phyloP scores from a whole-genome alignment of 352 stramenopile species.

The Globisporangium megalacanthum region DNA sequence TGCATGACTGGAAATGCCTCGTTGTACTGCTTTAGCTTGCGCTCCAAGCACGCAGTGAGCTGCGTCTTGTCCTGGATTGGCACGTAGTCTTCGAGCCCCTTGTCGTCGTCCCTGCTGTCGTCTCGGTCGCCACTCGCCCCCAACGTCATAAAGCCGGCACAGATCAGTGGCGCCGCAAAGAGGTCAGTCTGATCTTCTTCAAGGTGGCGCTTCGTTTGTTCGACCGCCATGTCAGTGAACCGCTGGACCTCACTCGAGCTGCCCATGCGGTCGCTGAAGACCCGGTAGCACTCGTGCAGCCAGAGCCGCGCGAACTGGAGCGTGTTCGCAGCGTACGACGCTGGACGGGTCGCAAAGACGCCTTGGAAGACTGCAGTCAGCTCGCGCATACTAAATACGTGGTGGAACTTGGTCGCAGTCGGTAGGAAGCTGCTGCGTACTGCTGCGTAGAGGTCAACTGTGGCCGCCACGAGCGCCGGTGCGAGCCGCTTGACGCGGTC shows the following conservation, averaged over 20 bases:
- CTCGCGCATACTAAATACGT: slow-evolving; percentile 91
- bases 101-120: slow-evolving; percentile 1
- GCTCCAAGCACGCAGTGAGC: slow-evolving; percentile 49
- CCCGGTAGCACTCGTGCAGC: slow-evolving; percentile 89
- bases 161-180: slow-evolving; percentile 67
- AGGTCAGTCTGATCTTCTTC: slow-evolving; percentile 74
- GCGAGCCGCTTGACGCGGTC: slow-evolving; percentile 76
- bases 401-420: slow-evolving; percentile 91
- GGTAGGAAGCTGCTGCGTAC: slow-evolving; percentile 79
- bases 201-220: slow-evolving; percentile 86
- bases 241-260: slow-evolving; percentile 61
- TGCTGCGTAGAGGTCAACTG: slow-evolving; percentile 77
- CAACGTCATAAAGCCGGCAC: slow-evolving; percentile 49
- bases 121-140: slow-evolving; percentile 6
- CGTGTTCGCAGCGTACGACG: slow-evolving; percentile 52
- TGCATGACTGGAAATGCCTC: slow-evolving; percentile 91
- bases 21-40: slow-evolving; percentile 85
- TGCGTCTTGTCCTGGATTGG: slow-evolving; percentile 48
- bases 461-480: slow-evolving; percentile 61
- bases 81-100: slow-evolving; percentile 27
- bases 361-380: slow-evolving; percentile 86
- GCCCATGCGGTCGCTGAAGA: slow-evolving; percentile 90
- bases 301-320: slow-evolving; percentile 79
- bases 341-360: slow-evolving; percentile 56
- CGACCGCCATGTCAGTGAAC: slow-evolving; percentile 77